Evolutionary conservation across 2,329 filamentous ascomycete species (phyloP).

Genomic region (Albophoma yamanashiensis): DNA sequence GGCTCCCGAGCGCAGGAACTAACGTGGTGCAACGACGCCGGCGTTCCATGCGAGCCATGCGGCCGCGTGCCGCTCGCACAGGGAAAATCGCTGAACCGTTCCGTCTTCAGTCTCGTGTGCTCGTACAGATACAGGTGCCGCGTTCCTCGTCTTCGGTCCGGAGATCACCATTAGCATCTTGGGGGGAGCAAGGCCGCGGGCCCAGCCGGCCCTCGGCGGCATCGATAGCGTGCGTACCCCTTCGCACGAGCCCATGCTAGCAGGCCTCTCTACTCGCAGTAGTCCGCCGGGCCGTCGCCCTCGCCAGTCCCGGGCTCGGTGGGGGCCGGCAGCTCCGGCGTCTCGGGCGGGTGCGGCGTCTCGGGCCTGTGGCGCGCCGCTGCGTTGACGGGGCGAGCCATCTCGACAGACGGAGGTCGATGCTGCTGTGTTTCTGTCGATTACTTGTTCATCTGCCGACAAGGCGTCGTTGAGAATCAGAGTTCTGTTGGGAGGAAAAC

Average conservation of each 20-base stretch:
- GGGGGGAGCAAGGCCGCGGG: background rate
- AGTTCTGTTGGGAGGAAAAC: background rate
- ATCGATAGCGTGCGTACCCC: background rate
- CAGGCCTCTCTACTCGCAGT: background rate
- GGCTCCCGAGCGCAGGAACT: background rate
- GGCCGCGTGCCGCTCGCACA: background rate
- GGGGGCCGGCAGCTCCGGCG: slow-evolving; percentile 16
- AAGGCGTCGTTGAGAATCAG: background rate
- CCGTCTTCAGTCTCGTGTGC: background rate
- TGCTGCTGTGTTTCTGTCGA: background rate
- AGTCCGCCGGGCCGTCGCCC: slow-evolving; percentile 20
- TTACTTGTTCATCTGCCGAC: background rate
- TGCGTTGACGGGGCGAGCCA: background rate
- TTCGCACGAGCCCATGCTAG: background rate
- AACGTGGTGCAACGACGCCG: background rate
- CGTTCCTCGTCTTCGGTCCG: background rate
- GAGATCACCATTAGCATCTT: background rate
- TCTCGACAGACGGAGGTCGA: background rate
- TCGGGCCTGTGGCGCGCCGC: slow-evolving; percentile 13
- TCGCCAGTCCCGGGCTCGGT: slow-evolving; percentile 18
- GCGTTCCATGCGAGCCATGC: background rate
- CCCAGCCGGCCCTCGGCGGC: background rate
- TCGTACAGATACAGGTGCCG: background rate
- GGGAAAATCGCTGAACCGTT: background rate
- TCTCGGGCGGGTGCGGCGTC: slow-evolving; percentile 16